Evolutionary conservation across 257 asterid species (phyloP), one percentile per base, ranked within the genome.

Genomic region (Paraleonurus japonicus): DNA sequence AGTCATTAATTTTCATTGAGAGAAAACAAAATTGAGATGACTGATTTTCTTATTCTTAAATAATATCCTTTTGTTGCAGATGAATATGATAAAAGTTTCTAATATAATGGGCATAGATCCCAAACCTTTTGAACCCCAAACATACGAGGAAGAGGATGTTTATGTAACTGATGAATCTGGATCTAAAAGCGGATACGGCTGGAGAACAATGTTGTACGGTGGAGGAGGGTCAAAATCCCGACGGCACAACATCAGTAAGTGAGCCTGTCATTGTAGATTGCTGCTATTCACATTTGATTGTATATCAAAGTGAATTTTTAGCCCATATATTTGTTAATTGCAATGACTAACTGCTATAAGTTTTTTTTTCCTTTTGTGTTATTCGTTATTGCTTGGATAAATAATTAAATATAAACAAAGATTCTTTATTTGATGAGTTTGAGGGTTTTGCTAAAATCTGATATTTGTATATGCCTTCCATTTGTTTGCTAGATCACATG

Each of bases 51-150:
- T 58, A 64, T 50, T 37, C 23, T 41, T 4, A 28, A 59, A 17
- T 63, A 20, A 48, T 58, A 4, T 61, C 67, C 71, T 50, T 85
- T 51, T 67, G 61, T 72, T 90, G 87, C 94, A 95, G 99, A 89
- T 92, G 98, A 82, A 90, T 85, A 88, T 90, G 97, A 88, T 95
- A 76, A 95, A 95, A 83, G 98, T 92, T 59, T 95, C 99, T 43
- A 95, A 95, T 78, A 92, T 95, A 82, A 95, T 95, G 99, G 99
- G 99, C 51, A 78, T 95, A 71, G 99, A 95, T 75, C 82, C 91
- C 65, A 89, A 84, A 80, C 98, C 99, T 61, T 95, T 95, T 64
- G 95, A 95, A 76, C 96, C 95, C 65, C 83, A 83, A 69, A 83
- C 92, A 17, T 95, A 87, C 75, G 96, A 86, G 78, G 99, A 92